Conservation (phyloP, 2,329 filamentous ascomycete genomes). For the Hymenoscyphus infarciens region DNA sequence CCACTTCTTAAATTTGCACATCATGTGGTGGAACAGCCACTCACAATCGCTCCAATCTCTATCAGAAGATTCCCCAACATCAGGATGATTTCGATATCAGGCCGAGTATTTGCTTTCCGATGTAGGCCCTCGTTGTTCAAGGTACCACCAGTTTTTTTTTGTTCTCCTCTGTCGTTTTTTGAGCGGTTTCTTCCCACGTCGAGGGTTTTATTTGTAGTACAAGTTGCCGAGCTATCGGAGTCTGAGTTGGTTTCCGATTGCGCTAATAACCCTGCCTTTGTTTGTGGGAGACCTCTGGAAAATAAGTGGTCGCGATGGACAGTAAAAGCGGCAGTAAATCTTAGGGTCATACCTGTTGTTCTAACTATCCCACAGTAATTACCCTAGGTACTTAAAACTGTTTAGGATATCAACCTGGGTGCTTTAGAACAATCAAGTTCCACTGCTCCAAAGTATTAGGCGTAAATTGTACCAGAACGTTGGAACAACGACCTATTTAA, state of each 20-base stretch:
- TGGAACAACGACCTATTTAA: no score
- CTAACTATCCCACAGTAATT: no score
- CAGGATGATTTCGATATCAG: neutral
- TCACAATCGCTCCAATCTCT: neutral
- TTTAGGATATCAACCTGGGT: no score
- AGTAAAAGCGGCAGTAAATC: no score
- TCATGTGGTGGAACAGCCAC: slow-evolving; percentile 1
- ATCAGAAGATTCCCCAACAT: neutral
- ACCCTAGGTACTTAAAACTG: no score
- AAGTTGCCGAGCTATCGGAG: neutral
- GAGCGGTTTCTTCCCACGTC: neutral
- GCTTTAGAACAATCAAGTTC: no score
- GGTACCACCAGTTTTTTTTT: neutral
- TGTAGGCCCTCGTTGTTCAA: neutral
- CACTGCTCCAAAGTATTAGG: no score
- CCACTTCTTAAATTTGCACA: neutral
- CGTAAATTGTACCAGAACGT: no score
- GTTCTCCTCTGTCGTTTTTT: slow-evolving; percentile 1
- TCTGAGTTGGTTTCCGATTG: neutral
- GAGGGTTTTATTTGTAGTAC: slow-evolving; percentile 1
- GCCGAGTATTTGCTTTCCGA: neutral
- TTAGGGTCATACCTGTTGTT: no score
- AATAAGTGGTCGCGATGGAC: neutral
- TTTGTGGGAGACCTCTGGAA: no score
- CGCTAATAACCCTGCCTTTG: neutral